Evolutionary conservation across 768 basidiomycete genomes (phyloP), one percentile per base, ranked within the genome.

Genomic region (Boletus sp.): DNA sequence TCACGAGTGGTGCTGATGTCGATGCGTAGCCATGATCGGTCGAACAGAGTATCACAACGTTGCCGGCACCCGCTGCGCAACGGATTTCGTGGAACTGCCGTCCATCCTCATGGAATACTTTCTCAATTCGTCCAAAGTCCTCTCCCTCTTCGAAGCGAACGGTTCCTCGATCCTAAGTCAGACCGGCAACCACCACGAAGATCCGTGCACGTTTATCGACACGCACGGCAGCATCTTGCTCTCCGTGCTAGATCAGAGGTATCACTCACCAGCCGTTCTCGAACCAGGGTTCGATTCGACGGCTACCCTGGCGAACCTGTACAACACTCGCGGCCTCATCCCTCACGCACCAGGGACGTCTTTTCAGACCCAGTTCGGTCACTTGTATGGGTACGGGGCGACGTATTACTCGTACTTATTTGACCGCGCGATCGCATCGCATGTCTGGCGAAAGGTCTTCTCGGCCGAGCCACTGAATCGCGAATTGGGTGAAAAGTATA

Each of bases 21-120:
- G 53, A 47, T 56, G 44, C 32, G 29, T 63, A 98, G 96, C 97
- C 1, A 99, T 99, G 97, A 88, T 98, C 59, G 96, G 96, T 44
- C 82, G 92, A 46, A 98, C 95, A 8, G 94, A 95, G 65, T 97
- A 96, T 67, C 96, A 98, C 70, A 98, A 98, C 67, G 94, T 98
- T 6, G 87, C 95, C 0, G 97, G 97, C 15, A 99, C 97, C 2
- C 91, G 97, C 18, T 97, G 94, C 70, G 92, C 97, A 0, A 99
- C 97, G 0, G 97, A 99, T 69, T 97, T 99, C 66, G 96, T 98
- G 56, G 97, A 99, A 68, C 78, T 99, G 7, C 97, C 97, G 0
- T 98, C 96, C 10, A 94, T 98, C 65, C 83, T 99, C 20, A 98
- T 98, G 97, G 97, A 99, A 70, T 93, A 94, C 68, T 98, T 99